Base-by-base conservation (phyloP, 768 basidiomycete genomes). In the Daedaleopsis nitida region DNA sequence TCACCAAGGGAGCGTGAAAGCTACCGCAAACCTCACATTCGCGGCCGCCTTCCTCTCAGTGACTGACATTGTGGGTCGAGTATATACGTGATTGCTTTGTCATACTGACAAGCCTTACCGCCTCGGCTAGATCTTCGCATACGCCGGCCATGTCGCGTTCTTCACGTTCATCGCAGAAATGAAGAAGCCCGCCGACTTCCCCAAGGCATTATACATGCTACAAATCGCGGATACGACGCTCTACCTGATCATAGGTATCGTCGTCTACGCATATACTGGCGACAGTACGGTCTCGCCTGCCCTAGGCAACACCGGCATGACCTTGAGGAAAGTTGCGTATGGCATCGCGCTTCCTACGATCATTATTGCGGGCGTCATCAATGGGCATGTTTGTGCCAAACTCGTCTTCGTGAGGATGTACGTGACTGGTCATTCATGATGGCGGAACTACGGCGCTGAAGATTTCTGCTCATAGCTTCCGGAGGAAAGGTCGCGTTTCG, bases 111-210 rank as follows among this genome's bases (percentile, higher is more conserved):
- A 48, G 16, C 19, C 16, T 19, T n/a, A 19, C 42, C 19, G 11
- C 19, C 32, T 4, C 16, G 8, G 9, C 39, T n/a, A 73, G 72
- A 71, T 73, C 24, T 73, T 73, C 39, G 72, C 72, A 0, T 73
- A 73, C 39, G 68, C 69, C 16, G 69, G 71, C 6, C 72, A 73
- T 48, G 70, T 73, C 39, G 72, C 62, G 1, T 73, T 73, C 65
- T 70, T 73, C 62, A 71, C 70, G 1, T 73, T 73, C 62, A 73
- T 73, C 52, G 63, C 72, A 7, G 72, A 73, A 63, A 71, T 73
- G 72, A 66, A 66, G 64, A 57, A 67, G 48, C 72, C 72, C 7
- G 48, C 62, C 51, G 72, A 73, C 57, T 73, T 73, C 66, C 52
- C 69, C 14, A 73, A 73, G 55, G 68, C 72, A 7, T 65, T 73